Conservation (phyloP, 1,284 basidiomycete species). For the Heterobasidion parviporum region DNA sequence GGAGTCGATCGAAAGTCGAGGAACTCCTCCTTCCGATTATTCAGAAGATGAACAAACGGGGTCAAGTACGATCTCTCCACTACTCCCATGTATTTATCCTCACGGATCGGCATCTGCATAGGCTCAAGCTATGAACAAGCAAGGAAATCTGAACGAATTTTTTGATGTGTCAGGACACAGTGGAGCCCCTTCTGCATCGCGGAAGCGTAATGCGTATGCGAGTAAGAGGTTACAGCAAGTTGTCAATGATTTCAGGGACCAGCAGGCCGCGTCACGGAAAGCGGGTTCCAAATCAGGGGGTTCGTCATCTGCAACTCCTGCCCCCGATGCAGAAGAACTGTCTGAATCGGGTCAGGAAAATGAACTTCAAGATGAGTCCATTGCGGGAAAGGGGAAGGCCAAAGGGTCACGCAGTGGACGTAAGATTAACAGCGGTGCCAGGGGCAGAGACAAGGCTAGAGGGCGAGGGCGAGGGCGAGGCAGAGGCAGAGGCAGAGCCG, state of each 20-base stretch:
- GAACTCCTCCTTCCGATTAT: constrained; percentile 92
- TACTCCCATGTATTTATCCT: not conserved
- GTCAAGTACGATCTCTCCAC: constrained; percentile 41
- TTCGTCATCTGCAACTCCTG: not conserved
- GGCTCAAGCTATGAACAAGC: constrained; percentile 59
- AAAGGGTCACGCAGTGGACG: constrained; percentile 4
- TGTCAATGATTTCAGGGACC: constrained; percentile 74
- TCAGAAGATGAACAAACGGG: constrained; percentile 78
- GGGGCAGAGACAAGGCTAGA: constrained; percentile 7
- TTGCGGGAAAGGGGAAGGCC: constrained; percentile 21
- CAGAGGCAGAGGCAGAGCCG: constrained; percentile 14
- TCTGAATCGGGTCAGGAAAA: constrained; percentile 7
- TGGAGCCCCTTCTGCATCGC: constrained; percentile 59
- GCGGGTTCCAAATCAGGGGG: constrained; percentile 5
- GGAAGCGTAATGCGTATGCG: constrained; percentile 71
- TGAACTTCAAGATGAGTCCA: constrained; percentile 11
- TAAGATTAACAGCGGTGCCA: not conserved
- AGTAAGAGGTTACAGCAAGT: constrained; percentile 89
- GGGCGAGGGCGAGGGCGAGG: constrained; percentile 7
- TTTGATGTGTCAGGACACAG: constrained; percentile 55
- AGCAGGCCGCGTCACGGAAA: constrained; percentile 20
- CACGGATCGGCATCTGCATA: constrained; percentile 18
- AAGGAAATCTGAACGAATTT: constrained; percentile 63
- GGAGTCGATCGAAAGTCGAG: constrained; percentile 84
- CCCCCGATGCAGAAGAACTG: not conserved